Conservation (phyloP, 2,329 filamentous ascomycete species). For the Coniella lustricola region DNA sequence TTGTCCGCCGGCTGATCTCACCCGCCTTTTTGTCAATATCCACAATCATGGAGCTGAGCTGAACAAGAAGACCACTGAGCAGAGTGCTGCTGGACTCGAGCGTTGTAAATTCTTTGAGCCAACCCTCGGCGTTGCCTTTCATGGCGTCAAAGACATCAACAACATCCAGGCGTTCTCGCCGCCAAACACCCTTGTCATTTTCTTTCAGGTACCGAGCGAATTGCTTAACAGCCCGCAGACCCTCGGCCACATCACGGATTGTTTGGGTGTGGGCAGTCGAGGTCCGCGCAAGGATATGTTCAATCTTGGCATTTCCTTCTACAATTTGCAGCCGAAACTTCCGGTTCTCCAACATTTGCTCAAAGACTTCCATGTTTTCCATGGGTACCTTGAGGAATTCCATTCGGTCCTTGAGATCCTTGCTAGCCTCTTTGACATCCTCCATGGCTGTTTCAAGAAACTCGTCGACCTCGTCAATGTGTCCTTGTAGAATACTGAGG, state of each 20-base stretch:
- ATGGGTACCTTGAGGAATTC: slow-evolving; percentile 76
- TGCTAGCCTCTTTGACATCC: slow-evolving; percentile 70
- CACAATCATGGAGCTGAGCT: slow-evolving; percentile 68
- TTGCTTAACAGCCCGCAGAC: slow-evolving; percentile 66
- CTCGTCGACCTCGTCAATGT: slow-evolving; percentile 90
- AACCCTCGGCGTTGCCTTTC: slow-evolving; percentile 87
- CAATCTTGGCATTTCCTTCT: slow-evolving; percentile 83
- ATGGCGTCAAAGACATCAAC: slow-evolving; percentile 78
- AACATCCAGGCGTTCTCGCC: slow-evolving; percentile 54
- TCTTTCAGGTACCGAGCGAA: slow-evolving; percentile 68
- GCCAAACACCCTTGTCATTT: slow-evolving; percentile 55
- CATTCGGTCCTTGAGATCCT: slow-evolving; percentile 74
- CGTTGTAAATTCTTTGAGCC: slow-evolving; percentile 72
- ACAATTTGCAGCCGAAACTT: slow-evolving; percentile 76
- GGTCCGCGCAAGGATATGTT: slow-evolving; percentile 79
- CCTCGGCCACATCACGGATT: slow-evolving; percentile 71
- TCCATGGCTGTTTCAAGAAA: slow-evolving; percentile 82
- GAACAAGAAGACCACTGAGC: slow-evolving; percentile 62
- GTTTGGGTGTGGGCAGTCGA: slow-evolving; percentile 68
- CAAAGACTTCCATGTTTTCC: slow-evolving; percentile 74
- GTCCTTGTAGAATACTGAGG: slow-evolving; percentile 78
- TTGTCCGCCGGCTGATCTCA: slow-evolving; percentile 70
- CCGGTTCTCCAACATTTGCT: slow-evolving; percentile 79
- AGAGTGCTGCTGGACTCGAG: slow-evolving; percentile 66
- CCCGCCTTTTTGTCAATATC: slow-evolving; percentile 85